Evolutionary conservation across 2,329 filamentous ascomycete genomes (phyloP), one percentile per base, ranked within the genome.

Genomic region (Epichloe uncinata): DNA sequence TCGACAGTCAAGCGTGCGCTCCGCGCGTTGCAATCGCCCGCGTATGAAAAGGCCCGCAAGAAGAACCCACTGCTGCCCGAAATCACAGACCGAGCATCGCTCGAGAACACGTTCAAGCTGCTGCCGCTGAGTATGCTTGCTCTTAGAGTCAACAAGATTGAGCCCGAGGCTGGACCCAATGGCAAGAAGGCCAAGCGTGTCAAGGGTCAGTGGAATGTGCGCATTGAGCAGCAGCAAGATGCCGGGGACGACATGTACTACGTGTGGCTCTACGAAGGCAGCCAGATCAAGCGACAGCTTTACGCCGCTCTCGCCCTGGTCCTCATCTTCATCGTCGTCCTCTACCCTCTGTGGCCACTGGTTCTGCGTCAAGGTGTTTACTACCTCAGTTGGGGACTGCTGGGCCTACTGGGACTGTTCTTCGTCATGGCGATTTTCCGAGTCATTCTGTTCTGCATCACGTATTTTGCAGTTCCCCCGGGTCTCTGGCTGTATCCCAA

Each of bases 401-500:
- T 98, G 56, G 85, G 87, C 42, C 73, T 97, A 33, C 79, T 98
- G 43, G 93, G 87, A 50, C 71, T 95, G 46, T 98, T 98, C 80
- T 97, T 98, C 68, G 80, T 82, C 62, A 97, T 98, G 93, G 86
- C 91, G 5, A 95, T 98, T 62, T 89, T 98, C 78, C 83, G 93
- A 53, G 77, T 97, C 50, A 95, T 98, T 53, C 74, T 98, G 30
- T 98, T 98, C 73, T 84, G 87, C 64, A 70, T 95, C 64, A 97
- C 93, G 20, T 89, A 95, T 69, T 95, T 97, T 63, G 75, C 77
- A 15, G 75, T 81, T 73, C 90, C 3, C 93, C 93, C 93, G 3
- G 93, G 93, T 60, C 75, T 98, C n/a, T 98, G 93, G 93, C 76
- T 98, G 42, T 98, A 91, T 70, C 93, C 93, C 45, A 98, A 98